Evolutionary conservation across 2,329 filamentous ascomycete species (phyloP).

Genomic region (Trichoderma semiorbis): DNA sequence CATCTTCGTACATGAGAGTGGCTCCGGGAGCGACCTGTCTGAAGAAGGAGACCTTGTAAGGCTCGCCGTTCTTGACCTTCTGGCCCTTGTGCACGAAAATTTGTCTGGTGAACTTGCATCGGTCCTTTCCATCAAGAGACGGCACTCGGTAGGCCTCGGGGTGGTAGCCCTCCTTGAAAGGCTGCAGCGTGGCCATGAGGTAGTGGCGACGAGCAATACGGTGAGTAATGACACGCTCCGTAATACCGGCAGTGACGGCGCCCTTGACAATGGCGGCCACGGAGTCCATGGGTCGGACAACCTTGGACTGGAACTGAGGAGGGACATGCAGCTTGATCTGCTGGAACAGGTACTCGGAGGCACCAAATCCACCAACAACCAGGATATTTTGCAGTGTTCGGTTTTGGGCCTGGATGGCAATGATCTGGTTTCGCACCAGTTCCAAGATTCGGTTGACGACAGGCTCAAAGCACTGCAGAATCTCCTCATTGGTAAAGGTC

Average conservation of each 20-base stretch:
- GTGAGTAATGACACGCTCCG: constrained; percentile 92
- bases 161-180: constrained; percentile 98
- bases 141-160: constrained; percentile 97
- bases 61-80: constrained; percentile 97
- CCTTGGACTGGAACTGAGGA: constrained; percentile 97
- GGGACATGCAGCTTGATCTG: constrained; percentile 99
- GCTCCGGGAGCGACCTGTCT: constrained; percentile 94
- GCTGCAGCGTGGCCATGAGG: constrained; percentile 97
- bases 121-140: constrained; percentile 91
- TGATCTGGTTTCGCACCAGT: constrained; percentile 95
- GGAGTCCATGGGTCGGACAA: constrained; percentile 97
- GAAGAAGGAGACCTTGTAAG: constrained; percentile 98
- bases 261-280: constrained; percentile 98
- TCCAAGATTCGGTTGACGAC: constrained; percentile 97
- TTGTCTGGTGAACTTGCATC: constrained; percentile 97
- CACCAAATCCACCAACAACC: constrained; percentile 96
- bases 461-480: constrained; percentile 97
- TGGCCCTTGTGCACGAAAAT: constrained; percentile 99
- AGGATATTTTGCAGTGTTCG: constrained; percentile 90
- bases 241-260: constrained; percentile 95
- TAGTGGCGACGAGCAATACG: constrained; percentile 97
- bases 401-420: constrained; percentile 97
- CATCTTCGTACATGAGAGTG: constrained; percentile 99
- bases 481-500: constrained; percentile 99
- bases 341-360: constrained; percentile 98